Conservation (phyloP, 495 filamentous ascomycete genomes). For the Thermochaetoides thermophila region DNA sequence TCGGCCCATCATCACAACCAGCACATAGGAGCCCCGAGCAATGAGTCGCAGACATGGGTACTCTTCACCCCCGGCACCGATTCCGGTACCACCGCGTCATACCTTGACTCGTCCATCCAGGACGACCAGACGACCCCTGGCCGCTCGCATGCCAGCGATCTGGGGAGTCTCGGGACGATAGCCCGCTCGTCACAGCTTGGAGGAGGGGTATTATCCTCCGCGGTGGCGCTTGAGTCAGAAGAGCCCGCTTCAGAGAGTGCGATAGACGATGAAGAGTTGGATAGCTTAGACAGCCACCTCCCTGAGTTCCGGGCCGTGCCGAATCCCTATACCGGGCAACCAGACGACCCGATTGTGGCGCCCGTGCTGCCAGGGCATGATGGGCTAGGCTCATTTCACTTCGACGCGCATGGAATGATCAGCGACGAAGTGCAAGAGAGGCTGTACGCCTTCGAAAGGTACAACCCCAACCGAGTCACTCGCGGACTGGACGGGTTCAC, state of each 20-base stretch:
- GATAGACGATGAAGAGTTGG: conserved; percentile 65
- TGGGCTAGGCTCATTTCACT: conserved; percentile 67
- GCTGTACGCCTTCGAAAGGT: conserved; percentile 71
- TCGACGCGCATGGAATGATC: conserved; percentile 25
- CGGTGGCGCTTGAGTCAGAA: no score
- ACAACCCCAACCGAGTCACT: conserved; percentile 59
- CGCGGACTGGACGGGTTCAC: conserved; percentile 49
- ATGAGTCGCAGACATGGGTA: conserved; percentile 90
- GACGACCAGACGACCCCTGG: conserved; percentile 57
- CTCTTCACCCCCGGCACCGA: conserved; percentile 71
- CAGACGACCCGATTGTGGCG: conserved; percentile 16
- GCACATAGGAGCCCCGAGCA: no score
- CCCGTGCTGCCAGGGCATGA: conserved; percentile 79
- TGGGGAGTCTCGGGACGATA: conserved; percentile 65
- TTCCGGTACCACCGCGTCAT: conserved; percentile 47
- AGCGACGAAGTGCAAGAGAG: conserved; percentile 51
- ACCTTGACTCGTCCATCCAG: conserved; percentile 51
- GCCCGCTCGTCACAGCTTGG: conserved; percentile 35
- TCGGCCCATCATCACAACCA: no score
- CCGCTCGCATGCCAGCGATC: conserved; percentile 64
- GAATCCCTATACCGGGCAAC: conserved; percentile 28
- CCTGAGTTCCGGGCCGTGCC: conserved; percentile 64
- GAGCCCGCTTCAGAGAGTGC: no score
- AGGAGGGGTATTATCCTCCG: no score
- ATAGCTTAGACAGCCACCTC: conserved; percentile 81